A percentile compares a stretch with the other conserved stretches of the same genome.
phyloP scores from a whole-genome alignment of 306 rosid species.

The Cicer cuneatum region DNA sequence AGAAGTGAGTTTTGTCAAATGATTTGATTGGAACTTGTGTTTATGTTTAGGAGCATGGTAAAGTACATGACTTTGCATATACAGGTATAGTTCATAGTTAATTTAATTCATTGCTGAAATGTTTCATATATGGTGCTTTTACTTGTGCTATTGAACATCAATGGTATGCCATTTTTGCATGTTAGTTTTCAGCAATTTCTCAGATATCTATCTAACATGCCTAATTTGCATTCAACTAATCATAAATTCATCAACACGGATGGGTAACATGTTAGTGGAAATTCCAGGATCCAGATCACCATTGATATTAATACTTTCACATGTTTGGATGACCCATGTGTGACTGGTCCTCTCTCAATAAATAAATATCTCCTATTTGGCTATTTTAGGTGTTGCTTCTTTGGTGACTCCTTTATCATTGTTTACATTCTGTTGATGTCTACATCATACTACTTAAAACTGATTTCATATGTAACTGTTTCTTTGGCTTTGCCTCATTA shows the following conservation, averaged over 20 bases:
- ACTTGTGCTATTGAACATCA: not conserved
- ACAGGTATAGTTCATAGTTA: slow-evolving; percentile 20
- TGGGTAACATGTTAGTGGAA: slow-evolving; percentile 37
- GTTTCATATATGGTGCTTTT: slow-evolving; percentile 6
- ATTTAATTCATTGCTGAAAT: slow-evolving; percentile 23
- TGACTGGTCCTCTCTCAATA: slow-evolving; percentile 10
- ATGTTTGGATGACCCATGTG: slow-evolving; percentile 27
- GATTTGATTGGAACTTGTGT: slow-evolving; percentile 42
- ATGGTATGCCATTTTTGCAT: slow-evolving; percentile 25
- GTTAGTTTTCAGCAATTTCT: not conserved
- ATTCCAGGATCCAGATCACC: slow-evolving; percentile 28
- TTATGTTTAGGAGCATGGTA: slow-evolving; percentile 38
- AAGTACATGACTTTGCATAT: slow-evolving; percentile 33
- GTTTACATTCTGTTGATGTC: slow-evolving; percentile 37
- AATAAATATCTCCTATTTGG: slow-evolving; percentile 25
- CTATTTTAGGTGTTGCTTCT: slow-evolving; percentile 26
- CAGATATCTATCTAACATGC: not conserved
- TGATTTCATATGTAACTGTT: slow-evolving; percentile 21
- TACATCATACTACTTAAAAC: slow-evolving; percentile 20
- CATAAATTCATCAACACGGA: slow-evolving; percentile 34
- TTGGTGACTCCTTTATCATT: slow-evolving; percentile 17
- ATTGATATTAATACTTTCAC: slow-evolving; percentile 14
- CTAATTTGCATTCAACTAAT: slow-evolving; percentile 2
- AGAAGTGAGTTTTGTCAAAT: slow-evolving; percentile 43
- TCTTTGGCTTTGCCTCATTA: slow-evolving; percentile 35